These are phyloP conservation scores for Butyriboletus loyo DNA, from an alignment of 768 basidiomycete species.

Conservation along the genomic window DNA sequence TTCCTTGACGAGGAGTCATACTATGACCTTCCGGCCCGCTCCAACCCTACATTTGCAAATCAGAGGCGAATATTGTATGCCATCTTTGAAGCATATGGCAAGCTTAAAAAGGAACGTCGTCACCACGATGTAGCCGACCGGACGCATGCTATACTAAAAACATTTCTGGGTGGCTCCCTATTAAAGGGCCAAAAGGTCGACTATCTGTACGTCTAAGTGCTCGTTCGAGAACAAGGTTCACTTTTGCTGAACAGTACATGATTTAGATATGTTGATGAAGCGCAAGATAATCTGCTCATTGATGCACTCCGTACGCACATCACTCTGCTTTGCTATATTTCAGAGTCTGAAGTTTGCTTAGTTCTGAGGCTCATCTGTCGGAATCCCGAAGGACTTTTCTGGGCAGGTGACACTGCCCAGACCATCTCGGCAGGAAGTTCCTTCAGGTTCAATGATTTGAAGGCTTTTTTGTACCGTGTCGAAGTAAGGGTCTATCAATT, in stretches of 20 bases:
- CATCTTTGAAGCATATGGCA: constrained; percentile 52
- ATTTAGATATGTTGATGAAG: constrained; percentile 65
- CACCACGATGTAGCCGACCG: constrained; percentile 62
- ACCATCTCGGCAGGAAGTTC: constrained; percentile 72
- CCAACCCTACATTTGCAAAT: constrained; percentile 52
- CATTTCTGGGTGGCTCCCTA: constrained; percentile 25
- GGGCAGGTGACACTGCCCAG: constrained; percentile 81
- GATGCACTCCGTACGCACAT: constrained; percentile 51
- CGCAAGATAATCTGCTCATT: constrained; percentile 67
- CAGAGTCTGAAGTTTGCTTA: constrained; percentile 25
- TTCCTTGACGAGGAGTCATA: constrained; percentile 47
- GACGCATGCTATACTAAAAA: constrained; percentile 50
- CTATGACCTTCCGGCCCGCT: constrained; percentile 45
- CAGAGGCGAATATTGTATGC: constrained; percentile 48
- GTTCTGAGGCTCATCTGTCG: constrained; percentile 61
- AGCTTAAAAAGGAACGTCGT: constrained; percentile 38
- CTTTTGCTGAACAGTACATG: background rate
- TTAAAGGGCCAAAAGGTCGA: constrained; percentile 47
- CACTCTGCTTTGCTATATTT: background rate
- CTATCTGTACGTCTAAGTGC: constrained; percentile 43
- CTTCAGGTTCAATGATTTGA: constrained; percentile 70
- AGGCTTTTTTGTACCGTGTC: constrained; percentile 59
- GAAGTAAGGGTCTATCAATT: constrained; percentile 42
- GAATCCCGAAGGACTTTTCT: constrained; percentile 67
- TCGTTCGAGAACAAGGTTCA: background rate